phyloP scores from a whole-genome alignment of 495 filamentous ascomycete genomes.

The Penicillium soppii region DNA sequence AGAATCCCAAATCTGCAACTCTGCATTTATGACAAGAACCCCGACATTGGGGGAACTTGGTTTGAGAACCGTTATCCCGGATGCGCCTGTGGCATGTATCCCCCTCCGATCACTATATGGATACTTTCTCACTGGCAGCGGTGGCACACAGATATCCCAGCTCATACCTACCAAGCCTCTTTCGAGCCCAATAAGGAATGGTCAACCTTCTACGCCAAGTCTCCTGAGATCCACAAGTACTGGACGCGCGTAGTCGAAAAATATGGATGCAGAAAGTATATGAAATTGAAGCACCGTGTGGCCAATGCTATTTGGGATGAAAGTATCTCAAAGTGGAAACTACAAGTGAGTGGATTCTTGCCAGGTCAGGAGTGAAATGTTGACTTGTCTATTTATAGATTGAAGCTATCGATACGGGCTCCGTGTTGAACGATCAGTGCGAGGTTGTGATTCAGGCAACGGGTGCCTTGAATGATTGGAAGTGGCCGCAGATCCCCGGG shows the following conservation, averaged over 20 bases:
- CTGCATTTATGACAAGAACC: constrained; percentile 71
- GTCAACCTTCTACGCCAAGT: constrained; percentile 49
- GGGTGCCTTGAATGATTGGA: constrained; percentile 44
- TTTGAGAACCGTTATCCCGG: constrained; percentile 64
- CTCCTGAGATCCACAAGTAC: constrained; percentile 53
- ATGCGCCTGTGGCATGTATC: constrained; percentile 36
- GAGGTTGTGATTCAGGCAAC: constrained; percentile 51
- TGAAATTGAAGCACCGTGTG: constrained; percentile 27
- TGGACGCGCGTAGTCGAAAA: constrained; percentile 34
- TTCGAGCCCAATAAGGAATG: constrained; percentile 47
- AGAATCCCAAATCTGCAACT: too few relatives aligned
- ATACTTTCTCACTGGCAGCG: too few relatives aligned
- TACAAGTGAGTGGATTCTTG: too few relatives aligned
- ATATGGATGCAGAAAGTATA: constrained; percentile 24
- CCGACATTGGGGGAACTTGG: constrained; percentile 65
- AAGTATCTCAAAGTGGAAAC: constrained; percentile 34
- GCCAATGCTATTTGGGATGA: constrained; percentile 32
- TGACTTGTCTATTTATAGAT: too few relatives aligned
- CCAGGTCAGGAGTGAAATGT: constrained; percentile 18
- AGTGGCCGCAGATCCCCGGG: neutral
- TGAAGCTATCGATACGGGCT: constrained; percentile 26
- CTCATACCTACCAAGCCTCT: constrained; percentile 35
- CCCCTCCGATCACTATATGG: too few relatives aligned
- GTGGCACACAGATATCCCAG: constrained; percentile 24
- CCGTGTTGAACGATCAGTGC: constrained; percentile 37